Base-by-base conservation (phyloP, 768 basidiomycete species). In the Mycena alexandri region DNA sequence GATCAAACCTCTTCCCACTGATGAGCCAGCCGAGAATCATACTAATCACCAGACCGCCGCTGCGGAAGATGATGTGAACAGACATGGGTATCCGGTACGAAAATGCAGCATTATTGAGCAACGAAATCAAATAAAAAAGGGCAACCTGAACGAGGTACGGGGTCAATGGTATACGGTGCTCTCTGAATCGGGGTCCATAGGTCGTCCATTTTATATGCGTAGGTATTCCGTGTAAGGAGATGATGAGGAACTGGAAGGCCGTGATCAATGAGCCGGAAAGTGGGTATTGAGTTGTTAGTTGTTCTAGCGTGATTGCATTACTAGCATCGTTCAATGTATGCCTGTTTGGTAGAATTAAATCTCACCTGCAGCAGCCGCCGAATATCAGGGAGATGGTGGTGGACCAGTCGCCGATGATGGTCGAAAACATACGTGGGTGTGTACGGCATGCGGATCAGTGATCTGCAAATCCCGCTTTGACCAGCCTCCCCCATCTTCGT, bases 61-160 rank as follows among this genome's bases (percentile, higher is more conserved):
- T 94, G 46, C 96, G 86, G 75, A 97, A 97, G 67, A 98, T 92
- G 76, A 98, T 97, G 79, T 98, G 96, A 1, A 98, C 91, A 0
- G 93, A 80, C 89, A 98, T 95, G 22, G 96, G 95, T 65, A 98
- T 91, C 44, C 85, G 79, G 75, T 91, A 95, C 8, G 86, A 92
- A 74, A 98, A 97, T 0, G 94, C 95, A n/a, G 86, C 88, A 80
- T 96, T 98, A 77, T 98, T 98, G 71, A 98, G 82, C 67, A 93
- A 75, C 8, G 93, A 95, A 57, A 95, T 84, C 5, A 85, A 77
- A 66, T 93, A 91, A 79, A 96, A 96, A 41, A 98, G 82, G 1
- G 84, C 83, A 52, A 96, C 95, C 78, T 98, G 95, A 2, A 90
- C 78, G 29, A 92, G 73, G 82, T 96, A 96, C 14, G 90, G 83